Evolutionary conservation across 805 yeast species (phyloP), one percentile per base, ranked within the genome.

Genomic region (Sugiyamaella floridensis): DNA sequence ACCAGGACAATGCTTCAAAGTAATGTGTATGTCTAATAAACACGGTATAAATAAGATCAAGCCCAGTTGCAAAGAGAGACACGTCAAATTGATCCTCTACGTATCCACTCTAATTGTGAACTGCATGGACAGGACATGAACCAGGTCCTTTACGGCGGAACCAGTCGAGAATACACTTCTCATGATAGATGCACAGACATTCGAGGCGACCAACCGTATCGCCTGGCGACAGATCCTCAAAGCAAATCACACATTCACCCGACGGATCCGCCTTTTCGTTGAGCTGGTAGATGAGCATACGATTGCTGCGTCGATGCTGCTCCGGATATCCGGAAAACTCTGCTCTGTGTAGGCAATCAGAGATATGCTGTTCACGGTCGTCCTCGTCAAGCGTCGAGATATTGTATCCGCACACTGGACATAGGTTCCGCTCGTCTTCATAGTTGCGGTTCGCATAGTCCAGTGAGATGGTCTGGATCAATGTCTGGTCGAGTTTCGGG

Each of bases 101-200:
- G 6, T 4, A 40, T 40, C 43, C 29, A 9, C 28, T 11, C 40
- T 20, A 28, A 15, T 43, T 28, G 18, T 76, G 79, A 2, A 77
- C 67, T 4, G 81, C 76, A 67, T 88, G 96, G 18, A 89, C 88
- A 1, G 96, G 96, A 66, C 96, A 89, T 58, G 83, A 87, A 14
- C 93, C 88, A 10, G 78, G 83, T 0, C 96, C 93, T 66, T 86
- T 89, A 68, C 83, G 79, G 53, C 82, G 78, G 62, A 92, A 88
- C 99, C 99, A 93, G 52, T 81, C 83, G 66, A 85, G 82, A 58
- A 93, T 93, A 69, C 99, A 93, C 57, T 78, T 73, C 65, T 89
- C 89, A 63, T 93, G 99, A 67, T 89, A 93, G 37, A 90, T 88
- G 65, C 99, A 93, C 12, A 93, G 74, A 66, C 99, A 93, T 67